Conservation (phyloP, 495 filamentous ascomycete species). For the Penicillium nucicola region DNA sequence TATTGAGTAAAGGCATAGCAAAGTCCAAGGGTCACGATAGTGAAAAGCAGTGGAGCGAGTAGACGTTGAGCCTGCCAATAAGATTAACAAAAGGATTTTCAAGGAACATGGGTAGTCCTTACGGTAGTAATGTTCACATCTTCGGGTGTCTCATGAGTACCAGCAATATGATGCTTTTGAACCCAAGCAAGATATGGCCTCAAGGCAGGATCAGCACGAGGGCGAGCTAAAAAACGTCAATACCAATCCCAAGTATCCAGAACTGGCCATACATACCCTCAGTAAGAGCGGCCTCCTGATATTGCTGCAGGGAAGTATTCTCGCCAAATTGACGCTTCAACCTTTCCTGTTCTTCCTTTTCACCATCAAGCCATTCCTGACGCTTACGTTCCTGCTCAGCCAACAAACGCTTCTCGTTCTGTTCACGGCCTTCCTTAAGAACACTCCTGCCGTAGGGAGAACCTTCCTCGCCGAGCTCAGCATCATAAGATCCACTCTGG, state of each 20-base stretch:
- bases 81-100: constrained; percentile 1
- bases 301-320: constrained; percentile 52
- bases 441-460: constrained; percentile 43
- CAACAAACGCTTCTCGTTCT: constrained; percentile 43
- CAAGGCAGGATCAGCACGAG: constrained; percentile 41
- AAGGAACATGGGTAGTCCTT: constrained; percentile 3
- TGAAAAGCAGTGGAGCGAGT: constrained; percentile 59
- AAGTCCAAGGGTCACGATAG: constrained; percentile 46
- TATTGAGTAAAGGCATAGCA: constrained; percentile 53
- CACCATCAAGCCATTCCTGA: constrained; percentile 42
- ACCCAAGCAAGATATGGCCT: constrained; percentile 47
- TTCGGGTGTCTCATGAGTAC: constrained; percentile 33
- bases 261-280: constrained; percentile 26
- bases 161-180: constrained; percentile 44
- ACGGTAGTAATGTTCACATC: constrained; percentile 34
- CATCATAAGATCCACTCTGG: constrained; percentile 41
- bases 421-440: constrained; percentile 45
- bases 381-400: constrained; percentile 48
- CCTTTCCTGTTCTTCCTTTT: constrained; percentile 38
- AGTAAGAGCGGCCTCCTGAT: constrained; percentile 33
- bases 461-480: constrained; percentile 38
- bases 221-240: constrained; percentile 27
- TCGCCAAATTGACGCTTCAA: constrained; percentile 36
- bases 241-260: not conserved
- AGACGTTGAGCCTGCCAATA: constrained; percentile 53